Evolutionary conservation across 352 stramenopile species (phyloP).

Genomic region (Pythium dissotocum): DNA sequence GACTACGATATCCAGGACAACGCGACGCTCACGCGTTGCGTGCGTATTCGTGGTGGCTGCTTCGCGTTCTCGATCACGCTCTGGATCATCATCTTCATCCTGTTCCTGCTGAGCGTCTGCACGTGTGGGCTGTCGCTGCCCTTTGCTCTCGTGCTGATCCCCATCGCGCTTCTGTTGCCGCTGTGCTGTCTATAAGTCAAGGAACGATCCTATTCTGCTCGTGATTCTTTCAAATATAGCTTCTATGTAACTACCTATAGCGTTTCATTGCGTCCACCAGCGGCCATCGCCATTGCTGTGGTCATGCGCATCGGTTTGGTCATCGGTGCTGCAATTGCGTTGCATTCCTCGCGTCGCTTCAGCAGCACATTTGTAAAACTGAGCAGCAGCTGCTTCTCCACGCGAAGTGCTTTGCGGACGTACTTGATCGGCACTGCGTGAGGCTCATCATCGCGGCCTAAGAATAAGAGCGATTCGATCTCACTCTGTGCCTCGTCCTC

Average conservation of each 20-base stretch:
- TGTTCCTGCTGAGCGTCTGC: constrained; percentile 67
- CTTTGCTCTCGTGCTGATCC: constrained; percentile 55
- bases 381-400: constrained; percentile 37
- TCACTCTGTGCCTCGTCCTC: constrained; percentile 31
- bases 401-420: constrained; percentile 35
- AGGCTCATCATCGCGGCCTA: constrained; percentile 30
- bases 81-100: constrained; percentile 79
- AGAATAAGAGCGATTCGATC: constrained; percentile 33
- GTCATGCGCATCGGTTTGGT: constrained; percentile 1
- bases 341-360: constrained; percentile 49
- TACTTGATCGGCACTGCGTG: constrained; percentile 41
- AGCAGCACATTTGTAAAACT: constrained; percentile 55
- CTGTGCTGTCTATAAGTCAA: constrained; percentile 63
- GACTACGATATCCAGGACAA: constrained; percentile 76
- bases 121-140: constrained; percentile 70
- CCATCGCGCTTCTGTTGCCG: constrained; percentile 59
- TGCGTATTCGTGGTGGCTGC: constrained; percentile 58
- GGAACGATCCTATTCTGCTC: neutral
- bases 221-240: neutral
- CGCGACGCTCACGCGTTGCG: constrained; percentile 52
- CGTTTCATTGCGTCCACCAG: neutral
- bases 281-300: neutral
- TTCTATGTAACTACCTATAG: neutral
- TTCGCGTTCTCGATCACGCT: constrained; percentile 74
- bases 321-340: neutral